Percentiles rank a stretch among this genome's conserved stretches.
Evolutionary conservation across 768 basidiomycete species (phyloP).

Genomic region (Dacryopinax primogenitus): DNA sequence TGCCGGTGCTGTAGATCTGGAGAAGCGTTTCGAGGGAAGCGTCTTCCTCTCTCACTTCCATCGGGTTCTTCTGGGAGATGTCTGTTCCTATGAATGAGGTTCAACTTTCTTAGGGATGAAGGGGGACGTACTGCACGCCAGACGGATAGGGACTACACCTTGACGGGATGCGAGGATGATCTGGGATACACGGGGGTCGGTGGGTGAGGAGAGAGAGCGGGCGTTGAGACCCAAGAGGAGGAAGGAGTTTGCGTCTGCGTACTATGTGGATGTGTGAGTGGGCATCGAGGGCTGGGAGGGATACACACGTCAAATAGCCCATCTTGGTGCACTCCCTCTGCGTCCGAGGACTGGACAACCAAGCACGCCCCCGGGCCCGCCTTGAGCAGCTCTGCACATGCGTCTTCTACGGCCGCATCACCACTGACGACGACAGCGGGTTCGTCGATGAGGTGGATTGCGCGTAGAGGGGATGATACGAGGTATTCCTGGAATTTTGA

Average conservation of each 20-base stretch:
- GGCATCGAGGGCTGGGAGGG: not conserved
- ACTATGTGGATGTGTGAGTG: conserved; percentile 35
- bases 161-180: conserved; percentile 64
- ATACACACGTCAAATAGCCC: conserved; percentile 67
- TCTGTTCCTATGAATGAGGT: conserved; percentile 32
- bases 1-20: conserved; percentile 52
- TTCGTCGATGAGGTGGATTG: conserved; percentile 15
- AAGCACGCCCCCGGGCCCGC: not conserved
- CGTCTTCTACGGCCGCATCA: conserved; percentile 67
- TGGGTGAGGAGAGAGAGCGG: conserved; percentile 50
- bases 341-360: conserved; percentile 16
- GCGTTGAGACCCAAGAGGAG: conserved; percentile 68
- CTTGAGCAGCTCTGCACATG: conserved; percentile 50
- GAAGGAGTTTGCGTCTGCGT: conserved; percentile 79
- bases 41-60: conserved; percentile 48
- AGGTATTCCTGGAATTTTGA: not conserved
- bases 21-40: conserved; percentile 53
- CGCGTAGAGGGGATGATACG: not conserved
- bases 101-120: conserved; percentile 1
- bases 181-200: conserved; percentile 45
- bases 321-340: conserved; percentile 24
- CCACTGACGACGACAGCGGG: conserved; percentile 49
- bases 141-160: conserved; percentile 57
- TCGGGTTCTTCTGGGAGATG: conserved; percentile 72
- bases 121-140: conserved; percentile 57